Percentiles rank a stretch among this genome's conserved stretches.
Conservation (phyloP, 139 green algal genomes). For the Monoraphidium neglectum region DNA sequence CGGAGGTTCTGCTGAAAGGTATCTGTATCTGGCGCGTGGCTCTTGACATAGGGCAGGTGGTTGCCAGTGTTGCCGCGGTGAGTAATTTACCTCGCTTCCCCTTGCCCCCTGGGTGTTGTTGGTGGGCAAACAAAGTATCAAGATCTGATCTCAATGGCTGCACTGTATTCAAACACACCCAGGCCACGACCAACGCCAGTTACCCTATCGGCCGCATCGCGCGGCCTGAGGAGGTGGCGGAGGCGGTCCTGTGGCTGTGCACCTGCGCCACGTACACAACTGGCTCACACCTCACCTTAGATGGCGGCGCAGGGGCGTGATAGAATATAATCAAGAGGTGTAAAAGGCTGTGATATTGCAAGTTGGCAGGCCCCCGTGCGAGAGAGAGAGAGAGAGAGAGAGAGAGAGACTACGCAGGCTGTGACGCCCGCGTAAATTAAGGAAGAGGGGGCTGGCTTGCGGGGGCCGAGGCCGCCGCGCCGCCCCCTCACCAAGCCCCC, state of each 20-base stretch:
- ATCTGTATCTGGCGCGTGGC: background rate
- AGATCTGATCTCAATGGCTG: background rate
- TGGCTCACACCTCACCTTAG: constrained; percentile 11
- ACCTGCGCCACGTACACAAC: constrained; percentile 9
- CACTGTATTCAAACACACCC: background rate
- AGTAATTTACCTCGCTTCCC: background rate
- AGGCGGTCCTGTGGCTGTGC: constrained; percentile 19
- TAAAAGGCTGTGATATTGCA: too few species aligned
- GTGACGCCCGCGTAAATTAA: too few species aligned
- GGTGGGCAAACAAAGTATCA: background rate
- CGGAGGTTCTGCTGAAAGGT: background rate
- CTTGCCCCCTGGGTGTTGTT: background rate
- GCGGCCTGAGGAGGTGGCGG: constrained; percentile 15
- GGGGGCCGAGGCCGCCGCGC: too few species aligned
- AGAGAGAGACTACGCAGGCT: too few species aligned
- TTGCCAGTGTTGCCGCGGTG: background rate
- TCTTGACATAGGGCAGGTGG: background rate
- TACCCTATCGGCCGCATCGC: constrained; percentile 27
- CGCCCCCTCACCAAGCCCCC: too few species aligned
- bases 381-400: too few species aligned
- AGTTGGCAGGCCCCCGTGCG: too few species aligned
- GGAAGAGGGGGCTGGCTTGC: too few species aligned
- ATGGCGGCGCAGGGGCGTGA: constrained; percentile 9
- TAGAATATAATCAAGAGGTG: too few species aligned
- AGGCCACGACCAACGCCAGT: constrained; percentile 23